Evolutionary conservation across 345 rosid species (phyloP).

Genomic region (Capsella bursapastoris): DNA sequence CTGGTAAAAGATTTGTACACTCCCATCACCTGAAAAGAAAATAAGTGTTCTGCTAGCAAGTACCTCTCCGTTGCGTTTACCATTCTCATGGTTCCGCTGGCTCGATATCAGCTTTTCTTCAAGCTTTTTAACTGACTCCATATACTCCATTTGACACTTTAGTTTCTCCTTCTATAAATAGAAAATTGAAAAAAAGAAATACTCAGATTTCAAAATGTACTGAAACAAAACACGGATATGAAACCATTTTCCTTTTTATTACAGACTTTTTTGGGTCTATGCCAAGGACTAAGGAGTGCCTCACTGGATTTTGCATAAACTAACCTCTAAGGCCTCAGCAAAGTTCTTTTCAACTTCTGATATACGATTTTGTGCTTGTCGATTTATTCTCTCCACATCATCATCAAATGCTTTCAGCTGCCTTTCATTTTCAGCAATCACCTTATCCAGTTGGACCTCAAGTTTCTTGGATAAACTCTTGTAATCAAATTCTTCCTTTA

Average conservation of each 20-base stretch:
- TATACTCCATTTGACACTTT: constrained; percentile 87
- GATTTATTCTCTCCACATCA: constrained; percentile 80
- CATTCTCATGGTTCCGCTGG: constrained; percentile 61
- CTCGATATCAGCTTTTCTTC: constrained; percentile 81
- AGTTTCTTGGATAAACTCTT: constrained; percentile 94
- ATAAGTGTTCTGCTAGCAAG: constrained; percentile 14
- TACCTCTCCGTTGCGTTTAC: constrained; percentile 65
- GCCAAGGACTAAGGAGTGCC: not conserved
- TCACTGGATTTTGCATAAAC: constrained; percentile 32
- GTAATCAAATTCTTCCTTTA: constrained; percentile 98
- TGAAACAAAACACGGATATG: constrained; percentile 12
- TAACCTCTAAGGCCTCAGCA: constrained; percentile 86
- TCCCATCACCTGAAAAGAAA: constrained; percentile 26
- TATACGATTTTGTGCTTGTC: constrained; percentile 75
- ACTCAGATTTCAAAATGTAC: not conserved
- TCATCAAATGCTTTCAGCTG: constrained; percentile 86
- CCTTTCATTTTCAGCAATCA: constrained; percentile 92
- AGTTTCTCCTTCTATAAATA: constrained; percentile 74
- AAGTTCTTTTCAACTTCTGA: constrained; percentile 83
- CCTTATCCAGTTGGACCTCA: constrained; percentile 88
- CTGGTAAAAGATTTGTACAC: constrained; percentile 9
- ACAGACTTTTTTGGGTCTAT: not conserved
- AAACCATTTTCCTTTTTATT: constrained; percentile 20
- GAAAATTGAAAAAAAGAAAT: not conserved
- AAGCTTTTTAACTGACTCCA: constrained; percentile 89